These are phyloP conservation scores for Tulasnella sp. DNA, from an alignment of 768 basidiomycete genomes.

Conservation along the genomic window DNA sequence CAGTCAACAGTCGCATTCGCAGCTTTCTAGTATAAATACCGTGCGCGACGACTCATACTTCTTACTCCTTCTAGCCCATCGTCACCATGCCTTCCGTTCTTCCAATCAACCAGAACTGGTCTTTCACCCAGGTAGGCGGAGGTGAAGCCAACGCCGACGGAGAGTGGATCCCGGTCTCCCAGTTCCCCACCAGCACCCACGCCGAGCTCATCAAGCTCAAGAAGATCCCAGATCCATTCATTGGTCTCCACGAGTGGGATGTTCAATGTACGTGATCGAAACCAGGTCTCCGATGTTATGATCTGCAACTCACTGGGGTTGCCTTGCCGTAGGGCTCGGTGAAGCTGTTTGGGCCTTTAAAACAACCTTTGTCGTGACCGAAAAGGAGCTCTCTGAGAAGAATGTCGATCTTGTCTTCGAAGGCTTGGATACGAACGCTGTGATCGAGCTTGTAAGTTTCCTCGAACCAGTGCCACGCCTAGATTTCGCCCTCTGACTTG, in stretches of 20 bases:
- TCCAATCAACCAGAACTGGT: slow-evolving; percentile 40
- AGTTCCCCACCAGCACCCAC: slow-evolving; percentile 78
- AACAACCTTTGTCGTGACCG: slow-evolving; percentile 43
- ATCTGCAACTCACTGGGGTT: background rate
- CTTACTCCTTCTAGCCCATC: background rate
- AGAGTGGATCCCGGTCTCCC: slow-evolving; percentile 54
- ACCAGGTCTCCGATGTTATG: background rate
- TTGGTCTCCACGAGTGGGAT: slow-evolving; percentile 74
- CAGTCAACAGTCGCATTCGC: background rate
- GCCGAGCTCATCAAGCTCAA: slow-evolving; percentile 65
- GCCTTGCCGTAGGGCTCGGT: slow-evolving; percentile 71
- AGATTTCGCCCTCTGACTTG: background rate
- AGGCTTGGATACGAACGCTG: slow-evolving; percentile 81
- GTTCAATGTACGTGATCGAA: slow-evolving; percentile 60
- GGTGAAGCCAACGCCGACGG: slow-evolving; percentile 44
- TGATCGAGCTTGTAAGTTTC: slow-evolving; percentile 49
- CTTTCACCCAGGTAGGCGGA: slow-evolving; percentile 55
- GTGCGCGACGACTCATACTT: background rate
- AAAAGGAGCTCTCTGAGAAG: slow-evolving; percentile 33
- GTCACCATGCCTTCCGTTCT: slow-evolving; percentile 16
- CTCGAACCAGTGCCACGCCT: background rate
- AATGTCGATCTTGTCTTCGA: slow-evolving; percentile 76
- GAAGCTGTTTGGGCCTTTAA: slow-evolving; percentile 80
- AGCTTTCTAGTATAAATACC: background rate
- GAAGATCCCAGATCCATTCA: slow-evolving; percentile 65